Percentiles rank a stretch among this genome's conserved stretches.
Evolutionary conservation across 176 grass and related monocot genomes (phyloP).

Genomic region (Rhynchospora breviuscula): DNA sequence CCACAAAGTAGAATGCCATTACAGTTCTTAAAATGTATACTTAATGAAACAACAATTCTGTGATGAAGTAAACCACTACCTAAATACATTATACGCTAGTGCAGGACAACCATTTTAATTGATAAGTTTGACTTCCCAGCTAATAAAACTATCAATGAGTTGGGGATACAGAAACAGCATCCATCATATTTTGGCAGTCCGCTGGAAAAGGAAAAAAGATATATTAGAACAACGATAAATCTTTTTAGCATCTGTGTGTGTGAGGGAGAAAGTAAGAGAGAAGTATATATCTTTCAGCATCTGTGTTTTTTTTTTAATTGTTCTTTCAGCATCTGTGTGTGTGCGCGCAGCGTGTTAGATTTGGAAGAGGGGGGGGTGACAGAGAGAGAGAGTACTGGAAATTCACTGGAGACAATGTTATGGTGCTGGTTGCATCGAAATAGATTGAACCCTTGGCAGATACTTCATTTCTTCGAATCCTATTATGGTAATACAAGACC

Average conservation of each 20-base stretch:
- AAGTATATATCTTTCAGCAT: not conserved
- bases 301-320: not conserved
- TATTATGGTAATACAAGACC: slow-evolving; percentile 18
- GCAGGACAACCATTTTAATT: not conserved
- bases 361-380: not conserved
- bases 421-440: slow-evolving; percentile 91
- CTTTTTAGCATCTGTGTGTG: not conserved
- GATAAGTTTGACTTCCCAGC: not conserved
- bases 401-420: slow-evolving; percentile 90
- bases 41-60: not conserved
- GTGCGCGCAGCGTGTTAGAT: not conserved
- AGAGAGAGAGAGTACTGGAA: slow-evolving; percentile 61
- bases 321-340: not conserved
- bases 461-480: slow-evolving; percentile 74
- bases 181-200: slow-evolving; percentile 89
- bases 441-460: slow-evolving; percentile 65
- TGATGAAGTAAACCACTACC: not conserved
- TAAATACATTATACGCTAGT: not conserved
- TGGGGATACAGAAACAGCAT: slow-evolving; percentile 98
- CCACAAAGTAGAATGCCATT: not conserved
- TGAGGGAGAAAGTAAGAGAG: not conserved
- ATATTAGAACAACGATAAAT: slow-evolving; percentile 15
- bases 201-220: slow-evolving; percentile 40
- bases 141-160: not conserved
- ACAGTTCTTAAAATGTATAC: not conserved